Conservation (phyloP, 495 filamentous ascomycete species). For the Friedmanniomyces endolithicus region DNA sequence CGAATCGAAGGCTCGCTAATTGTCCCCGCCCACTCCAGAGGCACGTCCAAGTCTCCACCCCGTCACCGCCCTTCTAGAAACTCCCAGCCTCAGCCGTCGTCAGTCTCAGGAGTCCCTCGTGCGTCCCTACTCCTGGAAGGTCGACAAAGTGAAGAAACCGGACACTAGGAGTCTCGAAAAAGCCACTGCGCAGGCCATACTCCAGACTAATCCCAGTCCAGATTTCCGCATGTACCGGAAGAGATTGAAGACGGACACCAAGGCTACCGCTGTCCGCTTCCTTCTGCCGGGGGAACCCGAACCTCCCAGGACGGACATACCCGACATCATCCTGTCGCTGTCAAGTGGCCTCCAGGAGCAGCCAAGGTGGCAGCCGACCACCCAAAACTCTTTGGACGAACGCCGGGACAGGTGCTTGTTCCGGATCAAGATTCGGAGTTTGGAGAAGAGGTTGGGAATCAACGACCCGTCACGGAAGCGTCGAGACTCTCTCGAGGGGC, state of each 20-base stretch:
- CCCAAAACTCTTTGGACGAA: background rate
- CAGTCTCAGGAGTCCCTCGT: background rate
- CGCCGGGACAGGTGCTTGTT: background rate
- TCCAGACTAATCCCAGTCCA: no score
- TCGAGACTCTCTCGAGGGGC: background rate
- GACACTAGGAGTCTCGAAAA: background rate
- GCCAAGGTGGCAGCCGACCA: background rate
- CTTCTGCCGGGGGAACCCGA: background rate
- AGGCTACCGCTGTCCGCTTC: background rate
- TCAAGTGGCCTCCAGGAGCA: no score
- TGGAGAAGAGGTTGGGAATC: background rate
- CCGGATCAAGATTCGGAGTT: background rate
- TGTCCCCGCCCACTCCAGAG: no score
- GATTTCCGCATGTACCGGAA: background rate
- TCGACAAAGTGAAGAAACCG: background rate
- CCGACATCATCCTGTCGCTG: background rate
- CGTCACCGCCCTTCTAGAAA: background rate
- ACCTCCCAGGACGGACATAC: background rate
- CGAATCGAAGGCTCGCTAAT: no score
- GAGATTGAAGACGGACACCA: background rate
- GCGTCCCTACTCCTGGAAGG: background rate
- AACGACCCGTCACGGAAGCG: background rate
- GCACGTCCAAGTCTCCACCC: no score
- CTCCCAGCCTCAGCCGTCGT: background rate
- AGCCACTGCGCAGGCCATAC: no score